phyloP scores from a whole-genome alignment of 2,329 filamentous ascomycete species.

The Ophiocordyceps camponoti-leonardi region DNA sequence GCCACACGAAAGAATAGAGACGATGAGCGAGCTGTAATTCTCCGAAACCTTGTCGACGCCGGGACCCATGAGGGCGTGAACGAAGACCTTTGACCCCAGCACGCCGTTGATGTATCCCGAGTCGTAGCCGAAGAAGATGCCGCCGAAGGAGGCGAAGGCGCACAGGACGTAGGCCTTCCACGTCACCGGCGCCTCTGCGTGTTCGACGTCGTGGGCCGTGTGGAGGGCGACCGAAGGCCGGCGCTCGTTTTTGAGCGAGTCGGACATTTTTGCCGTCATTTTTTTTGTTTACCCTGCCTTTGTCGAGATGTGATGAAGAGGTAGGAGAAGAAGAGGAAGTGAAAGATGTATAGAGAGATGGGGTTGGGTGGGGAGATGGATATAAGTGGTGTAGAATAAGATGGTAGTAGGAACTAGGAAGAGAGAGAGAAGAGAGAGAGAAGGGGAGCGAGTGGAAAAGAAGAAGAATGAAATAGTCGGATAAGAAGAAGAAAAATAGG shows the following conservation, averaged over 20 bases:
- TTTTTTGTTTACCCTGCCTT: no score
- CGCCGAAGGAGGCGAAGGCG: slow-evolving; percentile 53
- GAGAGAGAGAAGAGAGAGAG: slow-evolving; percentile 1
- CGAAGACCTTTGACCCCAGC: slow-evolving; percentile 33
- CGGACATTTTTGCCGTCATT: slow-evolving; percentile 12
- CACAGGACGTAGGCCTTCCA: slow-evolving; percentile 52
- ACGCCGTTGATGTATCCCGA: slow-evolving; percentile 60
- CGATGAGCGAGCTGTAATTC: slow-evolving; percentile 38
- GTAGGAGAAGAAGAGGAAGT: no score
- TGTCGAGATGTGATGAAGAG: no score
- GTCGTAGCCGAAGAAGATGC: slow-evolving; percentile 67
- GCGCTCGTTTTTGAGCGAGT: slow-evolving; percentile 7
- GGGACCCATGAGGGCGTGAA: slow-evolving; percentile 28
- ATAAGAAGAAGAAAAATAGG: no score
- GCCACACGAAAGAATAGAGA: slow-evolving; percentile 59
- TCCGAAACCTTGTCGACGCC: slow-evolving; percentile 17
- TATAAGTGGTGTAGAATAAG: not conserved
- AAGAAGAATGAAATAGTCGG: no score
- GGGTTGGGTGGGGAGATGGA: no score
- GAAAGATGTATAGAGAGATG: no score
- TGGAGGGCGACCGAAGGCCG: slow-evolving; percentile 16
- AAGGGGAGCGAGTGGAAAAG: not conserved
- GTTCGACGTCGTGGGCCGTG: slow-evolving; percentile 32
- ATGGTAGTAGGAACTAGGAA: not conserved
- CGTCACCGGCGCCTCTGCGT: slow-evolving; percentile 52